Base-by-base conservation (phyloP, 1,284 basidiomycete genomes). In the Puccinia sorghi region DNA sequence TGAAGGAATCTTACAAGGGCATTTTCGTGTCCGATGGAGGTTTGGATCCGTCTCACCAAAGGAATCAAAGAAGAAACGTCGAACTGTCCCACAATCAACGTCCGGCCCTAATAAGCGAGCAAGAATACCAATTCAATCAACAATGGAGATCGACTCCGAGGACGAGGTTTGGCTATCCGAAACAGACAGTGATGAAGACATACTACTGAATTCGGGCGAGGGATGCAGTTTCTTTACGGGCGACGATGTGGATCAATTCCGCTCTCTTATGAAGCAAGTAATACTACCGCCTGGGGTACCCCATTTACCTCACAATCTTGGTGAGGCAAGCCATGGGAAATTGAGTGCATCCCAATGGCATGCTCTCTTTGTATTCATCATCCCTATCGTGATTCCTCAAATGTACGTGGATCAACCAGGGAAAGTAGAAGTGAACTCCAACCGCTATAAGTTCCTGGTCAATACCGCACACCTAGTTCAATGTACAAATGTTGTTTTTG, bases 331-430 rank as follows among this genome's bases (percentile, higher is more conserved):
- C 20, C 57, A 75, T 52, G 72, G 72, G 3, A 64, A 63, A 66
- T 46, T 75, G 17, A 75, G 32, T 52, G 72, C 72, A 20, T 59
- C 72, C 15, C 57, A 75, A 41, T 75, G 72, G 72, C 32, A 75
- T 66, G 20, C 22, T n/a, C 63, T 76, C 17, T 76, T 66, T 56
- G 43, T 50, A 6, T 76, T 54, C 37, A 39, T 76, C n/a, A 67
- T 76, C 6, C 73, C 73, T 25, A 50, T 76, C 32, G 48, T 76
- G 15, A 37, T 77, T 59, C 48, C 2, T 32, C 32, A 32, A 32
- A 32, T 32, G 32, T 32, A 32, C 32, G 32, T 32, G 32, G 32
- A 32, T 32, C 32, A 32, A 32, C 32, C 32, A 32, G 32, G 32
- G 32, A 32, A 32, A 1, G 1, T 32, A n/a, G 32, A 32, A 32